Base-by-base conservation (phyloP, 176 grass and related monocot species). In the Hordeum marinum region DNA sequence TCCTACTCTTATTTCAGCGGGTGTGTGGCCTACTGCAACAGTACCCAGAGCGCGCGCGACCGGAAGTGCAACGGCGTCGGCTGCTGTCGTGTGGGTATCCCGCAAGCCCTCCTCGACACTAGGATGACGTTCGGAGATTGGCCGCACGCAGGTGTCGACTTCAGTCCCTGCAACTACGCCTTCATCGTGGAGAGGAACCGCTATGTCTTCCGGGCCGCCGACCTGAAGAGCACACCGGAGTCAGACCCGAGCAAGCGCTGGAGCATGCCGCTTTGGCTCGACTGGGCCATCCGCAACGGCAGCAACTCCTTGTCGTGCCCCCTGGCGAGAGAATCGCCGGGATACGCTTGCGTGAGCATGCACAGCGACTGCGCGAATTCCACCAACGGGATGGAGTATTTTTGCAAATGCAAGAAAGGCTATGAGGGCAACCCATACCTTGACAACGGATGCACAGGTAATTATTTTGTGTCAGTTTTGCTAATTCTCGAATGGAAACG, bases 341-440 rank as follows among this genome's bases (percentile, higher is more conserved):
- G 32, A 14, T 85, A 42, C 89, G 80, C 72, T n/a, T 85, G 65
- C 89, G 74, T 17, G 62, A 31, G 62, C 84, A 83, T 18, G 9
- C 6, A 76, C 10, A 76, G 73, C 29, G 3, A 10, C 9, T 76
- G 74, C 74, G 29, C 3, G 9, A 76, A 76, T 21, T 76, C 50
- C 9, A 76, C 11, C 74, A 76, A 76, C 10, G 48, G 74, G 48
- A 36, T 36, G 29, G 74, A 48, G 4, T 76, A 76, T 72, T 32
- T 14, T 14, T 90, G 78, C 72, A 74, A 11, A 24, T 63, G 48
- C 88, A 1, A 18, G 48, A 0, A 36, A 79, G 84, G 79, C 31
- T 11, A 65, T 75, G 4, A 42, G 9, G 85, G 74, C 83, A 76
- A 76, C 29, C 73, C 73, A 7, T 76, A 76, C 20, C 46, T 76